A percentile compares a stretch with the other conserved stretches of the same genome.
phyloP scores from a whole-genome alignment of 2,329 filamentous ascomycete species.

The Clarireedia homoeocarpa region DNA sequence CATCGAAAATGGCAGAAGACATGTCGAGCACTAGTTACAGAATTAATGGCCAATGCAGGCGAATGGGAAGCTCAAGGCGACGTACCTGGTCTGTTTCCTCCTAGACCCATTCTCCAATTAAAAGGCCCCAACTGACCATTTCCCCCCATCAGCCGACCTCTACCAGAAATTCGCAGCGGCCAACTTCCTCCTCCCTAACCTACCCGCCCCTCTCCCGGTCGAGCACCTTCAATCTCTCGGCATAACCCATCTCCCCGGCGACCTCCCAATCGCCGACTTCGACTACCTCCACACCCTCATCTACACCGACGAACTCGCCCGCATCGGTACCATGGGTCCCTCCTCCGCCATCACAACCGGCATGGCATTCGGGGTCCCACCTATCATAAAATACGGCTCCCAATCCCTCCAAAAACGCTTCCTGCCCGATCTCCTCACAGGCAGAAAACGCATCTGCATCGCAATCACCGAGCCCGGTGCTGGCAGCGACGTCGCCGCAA shows the following conservation, averaged over 20 bases:
- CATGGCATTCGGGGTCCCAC: constrained; percentile 64
- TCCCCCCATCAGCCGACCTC: constrained; percentile 30
- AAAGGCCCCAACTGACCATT: constrained; percentile 39
- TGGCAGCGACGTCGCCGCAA: constrained; percentile 66
- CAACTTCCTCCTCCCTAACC: constrained; percentile 62
- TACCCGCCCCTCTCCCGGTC: constrained; percentile 62
- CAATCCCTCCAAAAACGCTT: constrained; percentile 54
- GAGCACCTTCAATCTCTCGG: constrained; percentile 58
- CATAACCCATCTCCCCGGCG: constrained; percentile 58
- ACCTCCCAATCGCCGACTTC: constrained; percentile 63
- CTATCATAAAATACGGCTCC: constrained; percentile 61
- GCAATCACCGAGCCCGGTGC: constrained; percentile 73
- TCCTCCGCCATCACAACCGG: constrained; percentile 59
- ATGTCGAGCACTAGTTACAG: constrained; percentile 56
- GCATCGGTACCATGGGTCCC: constrained; percentile 58
- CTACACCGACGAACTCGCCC: constrained; percentile 61
- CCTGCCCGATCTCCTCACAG: constrained; percentile 59
- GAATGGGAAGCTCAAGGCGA: constrained; percentile 59
- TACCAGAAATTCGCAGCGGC: constrained; percentile 56
- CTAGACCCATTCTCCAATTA: neutral
- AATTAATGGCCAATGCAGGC: constrained; percentile 52
- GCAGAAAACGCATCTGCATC: constrained; percentile 62
- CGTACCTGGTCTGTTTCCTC: constrained; percentile 7
- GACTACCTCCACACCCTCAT: constrained; percentile 65
- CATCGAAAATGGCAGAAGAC: constrained; percentile 61